Evolutionary conservation across 2,329 filamentous ascomycete species (phyloP).

Genomic region (Sporothrix brunneoviolacea): DNA sequence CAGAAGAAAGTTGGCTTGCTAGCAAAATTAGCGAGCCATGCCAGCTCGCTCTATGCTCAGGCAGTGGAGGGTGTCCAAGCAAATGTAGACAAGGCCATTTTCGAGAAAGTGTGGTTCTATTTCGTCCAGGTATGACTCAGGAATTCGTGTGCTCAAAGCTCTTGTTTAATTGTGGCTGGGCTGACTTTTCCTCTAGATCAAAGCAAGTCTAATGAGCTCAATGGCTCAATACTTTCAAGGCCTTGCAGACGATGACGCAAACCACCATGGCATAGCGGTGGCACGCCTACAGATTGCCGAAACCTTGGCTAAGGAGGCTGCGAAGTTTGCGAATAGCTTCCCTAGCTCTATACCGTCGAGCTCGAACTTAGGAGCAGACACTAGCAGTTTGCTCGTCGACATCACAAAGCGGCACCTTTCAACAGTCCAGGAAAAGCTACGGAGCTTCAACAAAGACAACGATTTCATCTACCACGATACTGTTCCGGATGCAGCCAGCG

Average conservation of each 20-base stretch:
- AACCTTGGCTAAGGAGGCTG: constrained; percentile 68
- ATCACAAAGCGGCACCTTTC: constrained; percentile 76
- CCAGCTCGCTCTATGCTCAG: constrained; percentile 79
- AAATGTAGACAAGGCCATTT: constrained; percentile 82
- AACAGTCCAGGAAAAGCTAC: constrained; percentile 73
- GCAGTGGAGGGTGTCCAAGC: constrained; percentile 87
- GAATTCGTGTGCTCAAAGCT: no score
- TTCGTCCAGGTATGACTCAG: constrained; percentile 64
- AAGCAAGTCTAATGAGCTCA: constrained; percentile 75
- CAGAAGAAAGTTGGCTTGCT: constrained; percentile 87
- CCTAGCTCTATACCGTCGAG: constrained; percentile 71
- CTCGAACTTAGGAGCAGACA: constrained; percentile 78
- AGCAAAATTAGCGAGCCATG: constrained; percentile 88
- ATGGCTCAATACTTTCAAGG: constrained; percentile 92
- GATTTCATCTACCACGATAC: constrained; percentile 97
- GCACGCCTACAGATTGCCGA: constrained; percentile 78
- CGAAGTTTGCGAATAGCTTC: constrained; percentile 69
- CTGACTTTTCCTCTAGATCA: constrained; percentile 44
- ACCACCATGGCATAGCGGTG: constrained; percentile 79
- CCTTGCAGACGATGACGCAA: constrained; percentile 80
- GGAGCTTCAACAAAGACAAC: constrained; percentile 79
- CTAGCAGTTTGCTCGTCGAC: constrained; percentile 65
- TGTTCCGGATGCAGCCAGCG: constrained; percentile 75
- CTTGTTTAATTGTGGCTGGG: background rate
- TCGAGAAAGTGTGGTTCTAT: constrained; percentile 88